Base-by-base conservation (phyloP, 139 green algal species). In the Prasinococcaceae sp. region DNA sequence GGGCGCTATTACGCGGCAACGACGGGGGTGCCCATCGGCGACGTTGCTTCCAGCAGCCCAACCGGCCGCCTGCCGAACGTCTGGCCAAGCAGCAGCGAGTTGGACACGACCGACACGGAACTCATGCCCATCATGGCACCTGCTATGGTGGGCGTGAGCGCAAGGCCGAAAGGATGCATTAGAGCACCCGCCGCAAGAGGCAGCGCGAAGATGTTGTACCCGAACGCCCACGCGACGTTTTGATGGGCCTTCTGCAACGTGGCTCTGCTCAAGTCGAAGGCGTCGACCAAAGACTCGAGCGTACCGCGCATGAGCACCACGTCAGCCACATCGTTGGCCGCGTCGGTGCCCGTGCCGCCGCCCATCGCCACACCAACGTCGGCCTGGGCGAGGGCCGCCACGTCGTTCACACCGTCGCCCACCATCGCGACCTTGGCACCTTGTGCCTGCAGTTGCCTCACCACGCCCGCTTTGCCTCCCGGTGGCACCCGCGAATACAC, bases 321-420 rank as follows among this genome's bases (percentile, higher is more conserved):
- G 12, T 55, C 73, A 6, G 82, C 76, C 0, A 83, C 88, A 24
- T 93, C 77, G 2, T 72, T 80, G 35, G 88, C 79, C 29, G 76
- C 80, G 12, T 79, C 80, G n/a, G n/a, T n/a, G n/a, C n/a, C n/a
- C 39, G 80, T 73, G 44, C 78, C 77, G n/a, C 64, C 61, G 14
- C 50, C 64, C 53, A 92, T 67, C 17, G 83, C 83, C 4, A 93
- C 74, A 30, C 85, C 85, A 29, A 94, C 82, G 42, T 81, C 66
- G 6, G 87, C 80, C 1, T 71, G 69, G 14, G 81, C 83, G 17
- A 95, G 70, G 0, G 89, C 89, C 0, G 88, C 76, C 2, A 89
- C 82, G 60, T 98, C 90, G 61, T 98, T 98, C 27, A 97, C 79
- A 43, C 90, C 90, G 38, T 98, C 90, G 1, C 88, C 88, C 4